Conservation (phyloP, 768 basidiomycete species). For the Hypholoma sublateritium region DNA sequence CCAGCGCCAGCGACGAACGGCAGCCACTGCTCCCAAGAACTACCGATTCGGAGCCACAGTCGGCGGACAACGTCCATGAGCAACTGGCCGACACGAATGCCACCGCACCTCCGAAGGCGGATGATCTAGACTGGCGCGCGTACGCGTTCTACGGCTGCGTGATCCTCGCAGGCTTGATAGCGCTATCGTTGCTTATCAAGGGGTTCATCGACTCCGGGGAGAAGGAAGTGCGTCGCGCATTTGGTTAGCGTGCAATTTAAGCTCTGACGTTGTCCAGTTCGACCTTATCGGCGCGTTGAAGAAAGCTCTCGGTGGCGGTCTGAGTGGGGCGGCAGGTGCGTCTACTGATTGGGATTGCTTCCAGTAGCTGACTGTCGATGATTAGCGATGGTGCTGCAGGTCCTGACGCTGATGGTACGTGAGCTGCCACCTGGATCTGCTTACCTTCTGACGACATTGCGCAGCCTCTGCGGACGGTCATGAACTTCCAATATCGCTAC, state of each 20-base stretch:
- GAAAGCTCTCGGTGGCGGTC: constrained; percentile 84
- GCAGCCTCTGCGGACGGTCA: constrained; percentile 89
- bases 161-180: constrained; percentile 32
- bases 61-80: constrained; percentile 4
- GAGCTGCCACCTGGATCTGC: neutral
- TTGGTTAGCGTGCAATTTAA: neutral
- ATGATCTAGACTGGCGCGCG: constrained; percentile 23
- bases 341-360: neutral
- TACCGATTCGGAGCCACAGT: neutral
- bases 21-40: constrained; percentile 21
- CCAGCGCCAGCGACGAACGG: constrained; percentile 14
- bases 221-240: constrained; percentile 48
- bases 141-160: constrained; percentile 33
- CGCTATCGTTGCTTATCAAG: constrained; percentile 59
- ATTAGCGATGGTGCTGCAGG: constrained; percentile 91
- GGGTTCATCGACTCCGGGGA: constrained; percentile 70
- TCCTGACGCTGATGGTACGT: constrained; percentile 77
- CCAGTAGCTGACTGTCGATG: neutral
- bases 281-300: constrained; percentile 76
- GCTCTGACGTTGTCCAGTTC: constrained; percentile 52
- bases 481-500: constrained; percentile 96
- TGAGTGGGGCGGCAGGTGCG: constrained; percentile 83
- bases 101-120: constrained; percentile 8
- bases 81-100: neutral
- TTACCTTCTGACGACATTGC: neutral